These are phyloP conservation scores for Phycomyces nitens DNA, from an alignment of 192 early-diverging fungal species.

Conservation along the genomic window DNA sequence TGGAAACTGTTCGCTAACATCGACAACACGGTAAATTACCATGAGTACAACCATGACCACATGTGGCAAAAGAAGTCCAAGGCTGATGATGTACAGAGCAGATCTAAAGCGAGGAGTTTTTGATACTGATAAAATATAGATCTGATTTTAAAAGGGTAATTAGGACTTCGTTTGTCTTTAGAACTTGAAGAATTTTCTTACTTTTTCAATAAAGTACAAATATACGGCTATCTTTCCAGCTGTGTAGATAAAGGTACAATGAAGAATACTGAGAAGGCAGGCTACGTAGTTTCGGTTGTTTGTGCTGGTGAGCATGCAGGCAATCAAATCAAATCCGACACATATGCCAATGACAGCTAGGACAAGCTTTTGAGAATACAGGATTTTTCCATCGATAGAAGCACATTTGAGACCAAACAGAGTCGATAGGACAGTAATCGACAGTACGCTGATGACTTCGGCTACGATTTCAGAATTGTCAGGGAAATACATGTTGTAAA, in stretches of 20 bases:
- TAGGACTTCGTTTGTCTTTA: background rate
- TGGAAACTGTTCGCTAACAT: slow-evolving; percentile 20
- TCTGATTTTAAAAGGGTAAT: background rate
- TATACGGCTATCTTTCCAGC: slow-evolving; percentile 39
- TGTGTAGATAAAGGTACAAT: slow-evolving; percentile 39
- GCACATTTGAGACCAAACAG: slow-evolving; percentile 46
- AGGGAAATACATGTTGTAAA: slow-evolving; percentile 26
- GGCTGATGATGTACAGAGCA: slow-evolving; percentile 35
- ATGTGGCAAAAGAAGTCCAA: slow-evolving; percentile 34
- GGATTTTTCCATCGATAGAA: slow-evolving; percentile 25
- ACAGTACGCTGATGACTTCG: slow-evolving; percentile 37
- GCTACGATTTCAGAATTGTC: slow-evolving; percentile 33
- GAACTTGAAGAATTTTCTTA: background rate
- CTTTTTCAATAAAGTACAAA: slow-evolving; percentile 46
- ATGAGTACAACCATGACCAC: slow-evolving; percentile 26
- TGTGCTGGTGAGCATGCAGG: slow-evolving; percentile 42
- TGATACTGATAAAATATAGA: slow-evolving; percentile 22
- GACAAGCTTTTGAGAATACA: slow-evolving; percentile 39
- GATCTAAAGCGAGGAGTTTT: slow-evolving; percentile 29
- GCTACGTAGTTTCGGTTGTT: slow-evolving; percentile 42
- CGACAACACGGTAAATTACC: slow-evolving; percentile 24
- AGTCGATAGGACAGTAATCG: slow-evolving; percentile 38
- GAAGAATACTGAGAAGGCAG: slow-evolving; percentile 32
- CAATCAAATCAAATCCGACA: slow-evolving; percentile 42
- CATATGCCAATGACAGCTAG: slow-evolving; percentile 31